Conservation (phyloP, 352 stramenopile species). For the Phytophthora quininea region DNA sequence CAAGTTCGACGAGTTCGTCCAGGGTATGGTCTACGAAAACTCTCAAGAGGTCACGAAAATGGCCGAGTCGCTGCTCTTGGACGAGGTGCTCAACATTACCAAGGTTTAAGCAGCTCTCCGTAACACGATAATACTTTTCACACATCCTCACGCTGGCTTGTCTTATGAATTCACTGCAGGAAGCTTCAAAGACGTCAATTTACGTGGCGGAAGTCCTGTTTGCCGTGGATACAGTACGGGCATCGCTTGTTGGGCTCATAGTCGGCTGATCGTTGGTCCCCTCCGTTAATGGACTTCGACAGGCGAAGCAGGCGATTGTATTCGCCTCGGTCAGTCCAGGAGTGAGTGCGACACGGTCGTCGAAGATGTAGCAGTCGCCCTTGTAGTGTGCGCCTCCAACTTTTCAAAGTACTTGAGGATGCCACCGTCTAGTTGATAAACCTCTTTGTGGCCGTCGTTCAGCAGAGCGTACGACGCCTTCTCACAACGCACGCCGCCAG, state of each 20-base stretch:
- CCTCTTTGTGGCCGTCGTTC: conserved; percentile 52
- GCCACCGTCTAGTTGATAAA: conserved; percentile 78
- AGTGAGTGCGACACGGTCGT: conserved; percentile 77
- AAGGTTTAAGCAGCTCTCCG: too few relatives aligned
- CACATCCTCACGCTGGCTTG: too few relatives aligned
- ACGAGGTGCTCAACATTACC: too few relatives aligned
- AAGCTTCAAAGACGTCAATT: too few relatives aligned
- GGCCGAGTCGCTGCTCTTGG: too few relatives aligned
- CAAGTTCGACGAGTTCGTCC: too few relatives aligned
- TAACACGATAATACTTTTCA: too few relatives aligned
- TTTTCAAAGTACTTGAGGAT: conserved; percentile 86
- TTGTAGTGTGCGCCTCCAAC: conserved; percentile 71
- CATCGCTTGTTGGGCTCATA: conserved; percentile 55
- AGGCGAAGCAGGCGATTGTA: conserved; percentile 56
- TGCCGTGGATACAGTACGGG: conserved; percentile 60
- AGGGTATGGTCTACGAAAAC: too few relatives aligned
- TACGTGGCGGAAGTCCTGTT: conserved; percentile 46
- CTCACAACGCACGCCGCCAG: conserved; percentile 74
- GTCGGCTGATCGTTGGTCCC: conserved; percentile 50
- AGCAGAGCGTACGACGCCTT: conserved; percentile 74
- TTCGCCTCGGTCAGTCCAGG: conserved; percentile 55
- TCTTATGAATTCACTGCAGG: too few relatives aligned
- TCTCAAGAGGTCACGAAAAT: too few relatives aligned
- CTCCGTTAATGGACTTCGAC: conserved; percentile 60
- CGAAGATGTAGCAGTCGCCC: conserved; percentile 83